A percentile compares a stretch with the other conserved stretches of the same genome.
These are phyloP conservation scores for Reticulascus tulasneorum DNA, from an alignment of 2,329 filamentous ascomycete genomes.

Conservation along the genomic window DNA sequence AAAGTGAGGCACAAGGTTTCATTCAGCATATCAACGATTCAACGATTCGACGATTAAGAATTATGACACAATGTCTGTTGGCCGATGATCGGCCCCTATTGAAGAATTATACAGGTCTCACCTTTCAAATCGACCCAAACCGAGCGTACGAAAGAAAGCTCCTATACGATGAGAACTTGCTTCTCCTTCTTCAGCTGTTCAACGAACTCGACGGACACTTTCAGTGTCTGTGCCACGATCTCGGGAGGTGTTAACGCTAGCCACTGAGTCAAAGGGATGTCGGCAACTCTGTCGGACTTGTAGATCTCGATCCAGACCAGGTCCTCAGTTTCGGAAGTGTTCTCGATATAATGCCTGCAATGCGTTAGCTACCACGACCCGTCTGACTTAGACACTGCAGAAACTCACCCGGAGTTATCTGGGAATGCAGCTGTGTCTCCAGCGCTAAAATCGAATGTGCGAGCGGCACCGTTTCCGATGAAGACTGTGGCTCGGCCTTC, in stretches of 20 bases:
- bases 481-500: slow-evolving; percentile 60
- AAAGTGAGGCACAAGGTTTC: too few relatives aligned
- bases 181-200: slow-evolving; percentile 60
- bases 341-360: slow-evolving; percentile 63
- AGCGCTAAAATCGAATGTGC: slow-evolving; percentile 63
- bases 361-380: background rate
- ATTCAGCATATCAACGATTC: too few relatives aligned
- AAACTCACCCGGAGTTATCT: slow-evolving; percentile 52
- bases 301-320: slow-evolving; percentile 67
- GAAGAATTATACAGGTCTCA: too few relatives aligned
- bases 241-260: slow-evolving; percentile 62
- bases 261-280: slow-evolving; percentile 67
- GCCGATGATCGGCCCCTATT: too few relatives aligned
- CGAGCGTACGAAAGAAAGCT: too few relatives aligned
- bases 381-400: background rate
- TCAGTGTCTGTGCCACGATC: slow-evolving; percentile 57
- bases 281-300: slow-evolving; percentile 62
- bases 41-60: too few relatives aligned
- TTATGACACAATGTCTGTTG: too few relatives aligned
- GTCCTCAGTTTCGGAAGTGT: slow-evolving; percentile 59
- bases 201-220: slow-evolving; percentile 54
- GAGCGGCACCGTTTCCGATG: slow-evolving; percentile 54
- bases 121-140: too few relatives aligned
- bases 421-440: slow-evolving; percentile 68
- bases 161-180: slow-evolving; percentile 53